These are phyloP conservation scores for Arthrobotrys pseudoclavata DNA, from an alignment of 2,329 filamentous ascomycete genomes.

Conservation along the genomic window DNA sequence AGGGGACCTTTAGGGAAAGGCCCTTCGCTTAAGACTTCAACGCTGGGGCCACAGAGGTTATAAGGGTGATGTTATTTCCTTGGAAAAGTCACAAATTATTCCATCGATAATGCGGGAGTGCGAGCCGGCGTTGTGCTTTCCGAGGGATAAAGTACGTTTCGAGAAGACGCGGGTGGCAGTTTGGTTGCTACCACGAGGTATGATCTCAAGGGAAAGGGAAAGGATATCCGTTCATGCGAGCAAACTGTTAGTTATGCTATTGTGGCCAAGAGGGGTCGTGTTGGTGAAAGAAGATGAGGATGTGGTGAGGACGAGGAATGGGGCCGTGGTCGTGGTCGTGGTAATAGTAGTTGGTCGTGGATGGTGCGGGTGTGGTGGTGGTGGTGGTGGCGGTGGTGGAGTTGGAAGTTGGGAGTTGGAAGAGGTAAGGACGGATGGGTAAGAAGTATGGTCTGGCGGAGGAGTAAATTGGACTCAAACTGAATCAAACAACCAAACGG, in stretches of 20 bases:
- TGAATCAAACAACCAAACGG: neutral
- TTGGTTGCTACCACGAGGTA: neutral
- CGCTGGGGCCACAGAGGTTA: neutral
- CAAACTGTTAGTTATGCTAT: neutral
- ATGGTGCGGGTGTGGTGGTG: neutral
- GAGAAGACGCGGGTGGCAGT: neutral
- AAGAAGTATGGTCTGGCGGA: no score
- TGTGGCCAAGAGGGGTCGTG: neutral
- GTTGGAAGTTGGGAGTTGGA: constrained; percentile 3
- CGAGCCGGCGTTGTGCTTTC: neutral
- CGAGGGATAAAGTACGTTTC: neutral
- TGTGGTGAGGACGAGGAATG: neutral
- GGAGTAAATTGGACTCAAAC: no score
- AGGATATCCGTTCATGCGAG: neutral
- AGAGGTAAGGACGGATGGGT: no score
- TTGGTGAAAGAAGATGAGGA: neutral
- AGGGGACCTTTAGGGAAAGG: neutral
- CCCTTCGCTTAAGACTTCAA: constrained; percentile 7
- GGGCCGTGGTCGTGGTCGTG: no score
- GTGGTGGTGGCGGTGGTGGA: neutral
- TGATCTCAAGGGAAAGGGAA: neutral
- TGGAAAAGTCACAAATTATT: constrained; percentile 17
- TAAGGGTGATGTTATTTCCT: neutral
- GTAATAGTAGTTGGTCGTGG: neutral
- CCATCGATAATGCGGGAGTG: constrained; percentile 26